Evolutionary conservation across 441 rosid species (phyloP).

Genomic region (Populus trichocarpa): DNA sequence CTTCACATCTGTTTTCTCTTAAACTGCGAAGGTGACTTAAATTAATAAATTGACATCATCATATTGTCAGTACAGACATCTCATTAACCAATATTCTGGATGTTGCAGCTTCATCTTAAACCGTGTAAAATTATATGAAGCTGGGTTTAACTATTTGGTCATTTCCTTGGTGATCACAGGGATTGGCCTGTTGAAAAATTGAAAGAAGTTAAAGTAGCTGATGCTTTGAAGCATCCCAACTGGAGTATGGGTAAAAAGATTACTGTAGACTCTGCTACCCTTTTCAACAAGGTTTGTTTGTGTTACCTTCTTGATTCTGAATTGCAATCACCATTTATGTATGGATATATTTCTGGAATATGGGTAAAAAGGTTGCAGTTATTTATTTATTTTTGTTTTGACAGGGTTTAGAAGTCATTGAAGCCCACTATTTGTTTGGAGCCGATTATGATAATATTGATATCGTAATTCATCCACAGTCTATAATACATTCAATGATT

Average conservation of each 20-base stretch:
- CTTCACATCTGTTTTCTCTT: neutral
- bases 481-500: conserved; percentile 88
- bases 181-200: conserved; percentile 87
- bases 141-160: conserved; percentile 17
- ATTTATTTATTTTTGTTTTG: conserved; percentile 9
- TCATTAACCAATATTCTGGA: no score
- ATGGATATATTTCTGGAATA: neutral
- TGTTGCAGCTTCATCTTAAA: neutral
- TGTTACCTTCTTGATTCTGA: conserved; percentile 1
- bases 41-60: neutral
- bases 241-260: conserved; percentile 98
- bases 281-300: conserved; percentile 76
- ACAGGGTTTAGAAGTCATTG: conserved; percentile 95
- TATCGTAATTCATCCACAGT: conserved; percentile 90
- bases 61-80: neutral
- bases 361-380: neutral
- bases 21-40: neutral
- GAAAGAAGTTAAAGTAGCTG: conserved; percentile 89
- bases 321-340: neutral
- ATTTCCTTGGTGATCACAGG: conserved; percentile 33
- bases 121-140: neutral
- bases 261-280: conserved; percentile 94
- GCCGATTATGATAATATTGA: conserved; percentile 87
- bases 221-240: conserved; percentile 95
- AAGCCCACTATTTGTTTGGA: conserved; percentile 93